A percentile compares a stretch with the other conserved stretches of the same genome.
These are phyloP conservation scores for Corymbia citriodora DNA, from an alignment of 441 rosid species.

Conservation along the genomic window DNA sequence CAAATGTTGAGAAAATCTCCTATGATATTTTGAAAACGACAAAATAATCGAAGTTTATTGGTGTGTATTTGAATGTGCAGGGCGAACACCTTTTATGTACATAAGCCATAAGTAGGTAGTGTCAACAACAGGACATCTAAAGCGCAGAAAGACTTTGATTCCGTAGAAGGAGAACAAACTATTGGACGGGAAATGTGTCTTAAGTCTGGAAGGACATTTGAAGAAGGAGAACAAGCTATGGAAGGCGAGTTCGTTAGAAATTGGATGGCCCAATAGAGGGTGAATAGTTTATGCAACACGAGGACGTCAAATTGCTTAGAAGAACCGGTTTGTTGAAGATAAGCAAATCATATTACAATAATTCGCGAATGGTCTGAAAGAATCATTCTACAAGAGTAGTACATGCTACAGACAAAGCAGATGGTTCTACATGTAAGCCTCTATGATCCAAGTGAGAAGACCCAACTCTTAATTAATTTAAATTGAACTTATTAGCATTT, in stretches of 20 bases:
- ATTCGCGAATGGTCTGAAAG: neutral
- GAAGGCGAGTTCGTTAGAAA: neutral
- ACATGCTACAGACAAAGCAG: neutral
- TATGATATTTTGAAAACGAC: neutral
- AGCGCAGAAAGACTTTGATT: neutral
- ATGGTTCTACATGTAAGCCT: neutral
- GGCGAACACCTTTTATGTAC: neutral
- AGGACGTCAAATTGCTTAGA: neutral
- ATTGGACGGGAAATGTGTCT: neutral
- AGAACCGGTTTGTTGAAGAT: neutral
- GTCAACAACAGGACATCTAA: neutral
- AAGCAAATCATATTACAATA: neutral
- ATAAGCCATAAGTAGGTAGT: neutral
- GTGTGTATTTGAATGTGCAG: neutral
- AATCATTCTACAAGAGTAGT: rapidly evolving
- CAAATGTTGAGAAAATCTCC: neutral
- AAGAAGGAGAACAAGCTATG: neutral
- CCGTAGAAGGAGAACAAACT: neutral
- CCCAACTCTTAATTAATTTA: neutral
- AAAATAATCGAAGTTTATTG: neutral
- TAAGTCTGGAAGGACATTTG: neutral
- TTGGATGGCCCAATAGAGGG: neutral
- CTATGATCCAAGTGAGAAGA: neutral
- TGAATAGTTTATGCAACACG: neutral
- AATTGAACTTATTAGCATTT: neutral